Conservation (phyloP, 176 grass and related monocot species). For the Oropetium thomaeum region DNA sequence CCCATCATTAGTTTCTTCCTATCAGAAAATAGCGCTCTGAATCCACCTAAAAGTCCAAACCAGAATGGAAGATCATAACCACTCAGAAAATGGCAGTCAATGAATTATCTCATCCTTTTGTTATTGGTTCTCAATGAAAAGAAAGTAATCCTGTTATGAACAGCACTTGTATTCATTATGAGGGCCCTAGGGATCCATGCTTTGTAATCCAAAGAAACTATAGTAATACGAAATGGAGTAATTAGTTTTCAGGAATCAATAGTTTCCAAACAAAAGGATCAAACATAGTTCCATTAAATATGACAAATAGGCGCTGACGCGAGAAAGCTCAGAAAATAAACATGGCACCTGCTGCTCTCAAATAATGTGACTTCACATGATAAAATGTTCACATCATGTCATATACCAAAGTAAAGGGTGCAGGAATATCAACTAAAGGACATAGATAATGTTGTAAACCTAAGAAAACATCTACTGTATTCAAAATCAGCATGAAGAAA, state of each 20-base stretch:
- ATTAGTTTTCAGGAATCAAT: not conserved
- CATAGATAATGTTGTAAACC: not conserved
- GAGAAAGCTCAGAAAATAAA: not conserved
- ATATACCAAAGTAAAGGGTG: not conserved
- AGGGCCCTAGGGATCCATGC: not conserved
- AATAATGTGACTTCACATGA: not conserved
- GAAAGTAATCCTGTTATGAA: not conserved
- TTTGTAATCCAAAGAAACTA: constrained; percentile 1
- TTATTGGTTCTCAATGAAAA: not conserved
- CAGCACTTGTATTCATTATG: too few species aligned
- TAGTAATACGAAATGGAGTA: not conserved
- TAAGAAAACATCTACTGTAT: not conserved
- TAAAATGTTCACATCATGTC: constrained; percentile 4
- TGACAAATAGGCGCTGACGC: not conserved
- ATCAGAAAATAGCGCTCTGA: constrained; percentile 76
- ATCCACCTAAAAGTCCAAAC: constrained; percentile 59
- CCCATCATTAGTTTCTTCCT: constrained; percentile 78
- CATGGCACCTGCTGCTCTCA: not conserved
- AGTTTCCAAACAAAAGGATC: not conserved
- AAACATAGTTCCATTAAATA: not conserved
- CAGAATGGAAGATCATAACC: constrained; percentile 27
- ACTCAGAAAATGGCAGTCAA: constrained; percentile 15
- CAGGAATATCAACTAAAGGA: not conserved
- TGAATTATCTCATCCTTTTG: not conserved
- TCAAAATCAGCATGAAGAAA: constrained; percentile 15